phyloP scores from a whole-genome alignment of 179 eudicot species.

The Sideroxylon spinosum region DNA sequence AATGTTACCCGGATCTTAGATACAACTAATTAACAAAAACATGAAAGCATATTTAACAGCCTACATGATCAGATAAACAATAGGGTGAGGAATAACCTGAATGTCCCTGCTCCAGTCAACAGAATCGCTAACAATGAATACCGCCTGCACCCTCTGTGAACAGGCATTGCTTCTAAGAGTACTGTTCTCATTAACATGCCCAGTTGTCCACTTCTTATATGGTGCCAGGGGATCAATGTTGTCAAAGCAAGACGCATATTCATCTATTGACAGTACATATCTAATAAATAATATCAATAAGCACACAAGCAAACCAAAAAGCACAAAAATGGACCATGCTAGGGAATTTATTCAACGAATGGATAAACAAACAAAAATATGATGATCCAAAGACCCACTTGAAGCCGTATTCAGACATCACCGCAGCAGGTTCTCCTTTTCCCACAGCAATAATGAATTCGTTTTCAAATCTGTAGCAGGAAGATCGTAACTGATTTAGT shows the following conservation, averaged over 20 bases:
- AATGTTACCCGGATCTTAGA: neutral
- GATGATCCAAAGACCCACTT: slow-evolving; percentile 47
- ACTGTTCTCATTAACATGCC: slow-evolving; percentile 24
- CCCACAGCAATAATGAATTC: slow-evolving; percentile 86
- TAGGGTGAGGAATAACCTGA: slow-evolving; percentile 51
- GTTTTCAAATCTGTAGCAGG: slow-evolving; percentile 47
- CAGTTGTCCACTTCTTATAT: slow-evolving; percentile 57
- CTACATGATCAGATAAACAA: neutral
- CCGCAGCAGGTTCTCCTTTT: slow-evolving; percentile 93
- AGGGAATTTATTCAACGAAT: neutral
- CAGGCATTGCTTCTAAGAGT: slow-evolving; percentile 32
- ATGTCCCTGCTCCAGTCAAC: slow-evolving; percentile 97
- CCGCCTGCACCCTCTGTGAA: slow-evolving; percentile 69
- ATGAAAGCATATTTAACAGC: neutral
- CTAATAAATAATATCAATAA: slow-evolving; percentile 34
- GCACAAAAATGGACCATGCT: slow-evolving; percentile 13
- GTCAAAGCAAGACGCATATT: slow-evolving; percentile 82
- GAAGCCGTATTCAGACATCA: slow-evolving; percentile 88
- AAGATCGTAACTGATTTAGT: slow-evolving; percentile 8
- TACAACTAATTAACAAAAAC: neutral
- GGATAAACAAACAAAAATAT: neutral
- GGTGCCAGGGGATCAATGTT: slow-evolving; percentile 84
- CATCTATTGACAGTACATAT: slow-evolving; percentile 80
- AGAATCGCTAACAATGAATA: slow-evolving; percentile 82
- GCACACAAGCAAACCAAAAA: slow-evolving; percentile 6